These are phyloP conservation scores for Triadica sebifera DNA, from an alignment of 345 rosid species.

Conservation along the genomic window DNA sequence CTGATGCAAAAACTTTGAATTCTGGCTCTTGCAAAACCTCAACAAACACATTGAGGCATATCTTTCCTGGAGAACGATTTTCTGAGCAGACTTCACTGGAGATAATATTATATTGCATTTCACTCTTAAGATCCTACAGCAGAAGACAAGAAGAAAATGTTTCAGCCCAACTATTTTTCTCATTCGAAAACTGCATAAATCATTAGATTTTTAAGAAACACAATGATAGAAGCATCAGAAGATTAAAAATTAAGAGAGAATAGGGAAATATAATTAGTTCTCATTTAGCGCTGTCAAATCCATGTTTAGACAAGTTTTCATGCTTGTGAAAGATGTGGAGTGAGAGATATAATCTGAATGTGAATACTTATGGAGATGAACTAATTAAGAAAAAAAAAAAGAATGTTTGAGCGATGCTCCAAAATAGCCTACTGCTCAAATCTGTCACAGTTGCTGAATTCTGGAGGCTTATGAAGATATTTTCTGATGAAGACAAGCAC, in stretches of 20 bases:
- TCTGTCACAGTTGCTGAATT: not conserved
- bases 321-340: not conserved
- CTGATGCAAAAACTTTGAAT: constrained; percentile 57
- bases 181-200: not conserved
- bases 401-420: no score
- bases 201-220: not conserved
- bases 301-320: not conserved
- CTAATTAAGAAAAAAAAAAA: not conserved
- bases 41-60: constrained; percentile 34
- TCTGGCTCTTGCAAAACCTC: constrained; percentile 52
- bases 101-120: constrained; percentile 34
- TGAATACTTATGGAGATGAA: not conserved
- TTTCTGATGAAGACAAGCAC: not conserved
- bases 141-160: constrained; percentile 18
- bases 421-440: not conserved
- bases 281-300: not conserved
- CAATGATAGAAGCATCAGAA: not conserved
- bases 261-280: not conserved
- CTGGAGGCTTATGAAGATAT: constrained; percentile 1
- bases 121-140: constrained; percentile 56
- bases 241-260: not conserved
- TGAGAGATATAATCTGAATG: not conserved
- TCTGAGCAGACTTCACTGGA: constrained; percentile 31
- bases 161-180: not conserved
- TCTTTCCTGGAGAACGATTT: constrained; percentile 31